These are phyloP conservation scores for Colletotrichum eremochloae DNA, from an alignment of 2,329 filamentous ascomycete genomes.

Conservation along the genomic window DNA sequence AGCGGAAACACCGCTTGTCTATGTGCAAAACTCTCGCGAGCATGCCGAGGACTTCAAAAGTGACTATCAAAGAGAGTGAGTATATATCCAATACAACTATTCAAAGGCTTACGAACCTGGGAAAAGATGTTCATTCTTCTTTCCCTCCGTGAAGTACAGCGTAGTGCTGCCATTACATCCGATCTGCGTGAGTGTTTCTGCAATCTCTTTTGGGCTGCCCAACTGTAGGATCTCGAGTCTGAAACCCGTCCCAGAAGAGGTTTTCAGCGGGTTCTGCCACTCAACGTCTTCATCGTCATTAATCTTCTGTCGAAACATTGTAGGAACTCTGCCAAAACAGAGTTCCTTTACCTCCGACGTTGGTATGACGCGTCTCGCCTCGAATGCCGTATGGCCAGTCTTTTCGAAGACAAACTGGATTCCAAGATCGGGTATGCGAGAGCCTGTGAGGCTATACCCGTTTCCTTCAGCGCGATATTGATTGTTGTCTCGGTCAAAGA, in stretches of 20 bases:
- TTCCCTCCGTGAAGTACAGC: constrained; percentile 46
- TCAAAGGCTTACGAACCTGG: constrained; percentile 41
- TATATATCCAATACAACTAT: neutral
- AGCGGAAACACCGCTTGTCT: constrained; percentile 53
- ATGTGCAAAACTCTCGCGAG: constrained; percentile 53
- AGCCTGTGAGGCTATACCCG: constrained; percentile 51
- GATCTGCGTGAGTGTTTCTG: constrained; percentile 53
- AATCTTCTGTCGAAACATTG: constrained; percentile 49
- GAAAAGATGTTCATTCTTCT: constrained; percentile 45
- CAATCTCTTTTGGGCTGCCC: constrained; percentile 49
- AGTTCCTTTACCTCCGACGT: constrained; percentile 54
- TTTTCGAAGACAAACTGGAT: constrained; percentile 56
- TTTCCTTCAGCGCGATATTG: constrained; percentile 54
- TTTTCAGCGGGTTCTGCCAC: constrained; percentile 16
- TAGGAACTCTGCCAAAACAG: constrained; percentile 57
- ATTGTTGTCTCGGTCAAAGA: constrained; percentile 53
- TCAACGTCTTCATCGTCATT: constrained; percentile 15
- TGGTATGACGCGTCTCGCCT: constrained; percentile 53
- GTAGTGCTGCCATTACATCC: constrained; percentile 54
- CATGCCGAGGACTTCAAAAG: constrained; percentile 59
- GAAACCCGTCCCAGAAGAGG: constrained; percentile 42
- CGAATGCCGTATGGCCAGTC: constrained; percentile 52
- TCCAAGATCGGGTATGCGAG: constrained; percentile 51
- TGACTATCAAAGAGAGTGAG: constrained; percentile 43
- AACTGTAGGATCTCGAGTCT: constrained; percentile 42